These are phyloP conservation scores for Panicum hallii DNA, from an alignment of 202 grass and related monocot genomes.

Conservation along the genomic window DNA sequence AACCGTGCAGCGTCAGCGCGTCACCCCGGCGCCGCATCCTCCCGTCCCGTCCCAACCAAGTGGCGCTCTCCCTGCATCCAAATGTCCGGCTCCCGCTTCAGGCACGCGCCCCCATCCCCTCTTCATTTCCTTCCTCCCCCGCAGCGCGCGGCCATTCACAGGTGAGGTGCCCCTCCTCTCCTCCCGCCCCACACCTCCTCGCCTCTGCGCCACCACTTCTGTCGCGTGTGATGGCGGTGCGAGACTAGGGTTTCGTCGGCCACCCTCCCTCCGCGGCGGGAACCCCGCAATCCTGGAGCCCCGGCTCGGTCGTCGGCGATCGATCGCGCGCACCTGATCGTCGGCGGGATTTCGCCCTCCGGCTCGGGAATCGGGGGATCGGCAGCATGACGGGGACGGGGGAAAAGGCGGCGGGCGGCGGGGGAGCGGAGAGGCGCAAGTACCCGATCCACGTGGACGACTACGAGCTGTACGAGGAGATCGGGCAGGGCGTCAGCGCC, in stretches of 20 bases:
- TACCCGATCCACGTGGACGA: slow-evolving; percentile 80
- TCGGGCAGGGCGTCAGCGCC: slow-evolving; percentile 92
- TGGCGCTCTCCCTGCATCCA: slow-evolving; percentile 47
- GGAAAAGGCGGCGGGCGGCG: slow-evolving; percentile 37
- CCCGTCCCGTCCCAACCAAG: background rate
- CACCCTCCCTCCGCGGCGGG: background rate
- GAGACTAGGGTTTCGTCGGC: slow-evolving; percentile 36
- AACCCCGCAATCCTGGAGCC: background rate
- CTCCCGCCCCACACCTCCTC: background rate
- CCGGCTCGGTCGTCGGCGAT: background rate
- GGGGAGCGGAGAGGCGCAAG: slow-evolving; percentile 63
- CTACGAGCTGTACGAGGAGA: slow-evolving; percentile 86
- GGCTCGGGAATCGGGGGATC: background rate
- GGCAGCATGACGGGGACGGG: slow-evolving; percentile 42
- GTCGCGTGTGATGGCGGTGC: background rate
- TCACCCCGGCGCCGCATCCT: background rate
- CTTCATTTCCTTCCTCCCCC: slow-evolving; percentile 23
- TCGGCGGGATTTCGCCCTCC: background rate
- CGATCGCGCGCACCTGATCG: background rate
- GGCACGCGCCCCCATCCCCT: background rate
- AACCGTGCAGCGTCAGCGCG: background rate
- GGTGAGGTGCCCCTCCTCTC: background rate
- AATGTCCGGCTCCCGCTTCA: slow-evolving; percentile 39
- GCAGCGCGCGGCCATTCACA: slow-evolving; percentile 49
- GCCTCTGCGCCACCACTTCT: background rate